Evolutionary conservation across 2,329 filamentous ascomycete species (phyloP), one percentile per base, ranked within the genome.

Genomic region (Trichothecium roseum): DNA sequence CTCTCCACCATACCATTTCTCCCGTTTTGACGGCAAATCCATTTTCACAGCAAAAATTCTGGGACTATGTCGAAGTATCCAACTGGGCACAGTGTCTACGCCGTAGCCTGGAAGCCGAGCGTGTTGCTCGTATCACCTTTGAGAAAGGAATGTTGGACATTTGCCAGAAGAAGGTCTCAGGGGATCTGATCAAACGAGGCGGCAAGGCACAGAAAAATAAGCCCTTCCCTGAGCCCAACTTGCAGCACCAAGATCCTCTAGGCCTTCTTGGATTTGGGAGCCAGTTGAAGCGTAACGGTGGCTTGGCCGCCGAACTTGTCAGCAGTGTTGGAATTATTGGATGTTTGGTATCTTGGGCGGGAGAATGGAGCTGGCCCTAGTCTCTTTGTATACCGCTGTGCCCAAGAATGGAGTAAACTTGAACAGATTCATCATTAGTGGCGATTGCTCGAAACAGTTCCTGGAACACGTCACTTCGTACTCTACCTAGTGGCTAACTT

Each of bases 241-340:
- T 18, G 22, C 18, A 18, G 45, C 68, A 76, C 24, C 71, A 83
- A 40, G 88, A 95, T 54, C 88, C 88, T 1, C 65, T 94, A 0
- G 87, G 87, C 0, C 55, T 94, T 26, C 66, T 93, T 35, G 69
- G 78, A 41, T 70, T 87, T 43, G 73, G 74, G 3, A 75, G 81
- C 15, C 72, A 76, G 26, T 50, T 93, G 28, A 77, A 71, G 45
- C 68, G 69, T 30, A 72, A 69, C 31, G 74, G 83, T 1, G 78
- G 78, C 63, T 56, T 81, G 32, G 70, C 82, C 1, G 61, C 93
- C 27, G 82, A 88, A 52, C 63, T 93, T 5, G 57, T 88, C 16
- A 82, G 85, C 12, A 77, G 82, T 35, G 65, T 87, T 36, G 79
- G 86, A 1, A 62, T 91, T 18, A 54, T 93, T 3, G 82, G 85